Base-by-base conservation (phyloP, 2,329 filamentous ascomycete genomes). In the Dryadomyces sulphureus region DNA sequence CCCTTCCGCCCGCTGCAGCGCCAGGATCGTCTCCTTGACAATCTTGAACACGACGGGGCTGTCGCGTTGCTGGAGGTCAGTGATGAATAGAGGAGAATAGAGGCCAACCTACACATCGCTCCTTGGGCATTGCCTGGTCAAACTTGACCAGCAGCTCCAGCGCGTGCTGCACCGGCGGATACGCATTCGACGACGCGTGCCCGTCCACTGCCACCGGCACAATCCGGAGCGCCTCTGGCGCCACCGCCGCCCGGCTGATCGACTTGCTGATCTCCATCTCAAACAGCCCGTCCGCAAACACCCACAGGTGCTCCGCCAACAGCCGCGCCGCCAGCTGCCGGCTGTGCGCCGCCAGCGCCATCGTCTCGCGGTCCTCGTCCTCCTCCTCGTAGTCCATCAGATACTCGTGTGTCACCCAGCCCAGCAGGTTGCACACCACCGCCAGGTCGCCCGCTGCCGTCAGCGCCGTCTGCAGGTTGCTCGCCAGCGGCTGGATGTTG, bases 21-120 rank as follows among this genome's bases (percentile, higher is more conserved):
- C 88, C 44, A 81, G 66, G 0, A 89, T 95, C 2, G 89, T 92
- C 62, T 93, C 86, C 56, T 90, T 84, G 22, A 98, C 86, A 53
- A 96, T 92, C 45, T 68, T 73, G 59, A 73, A 78, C 5, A 79
- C 65, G 1, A 77, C 70, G 0, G 70, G 65, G 43, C 70, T 77
- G 47, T 73, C 73, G 51, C 68, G 61, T 60, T 69, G 63, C 65
- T 73, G 59, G 20, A 12, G 3, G 14, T 30, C 5, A 16, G 17
- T 20, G 21, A 19, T 6, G 7, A 4, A 11, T 20, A 22, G 21
- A 24, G 12, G 17, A 8, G 12, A 25, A 19, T 17, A 34, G 4
- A 3, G 14, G 16, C 16, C n/a, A 11, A 32, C 63, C 14, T 63
- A 78, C 74, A 52, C 73, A 75, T 60, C 75, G 65, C 55, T 79